Percentiles rank a stretch among this genome's conserved stretches.
Evolutionary conservation across 306 rosid species (phyloP).

Genomic region (Acmispon strigosus): DNA sequence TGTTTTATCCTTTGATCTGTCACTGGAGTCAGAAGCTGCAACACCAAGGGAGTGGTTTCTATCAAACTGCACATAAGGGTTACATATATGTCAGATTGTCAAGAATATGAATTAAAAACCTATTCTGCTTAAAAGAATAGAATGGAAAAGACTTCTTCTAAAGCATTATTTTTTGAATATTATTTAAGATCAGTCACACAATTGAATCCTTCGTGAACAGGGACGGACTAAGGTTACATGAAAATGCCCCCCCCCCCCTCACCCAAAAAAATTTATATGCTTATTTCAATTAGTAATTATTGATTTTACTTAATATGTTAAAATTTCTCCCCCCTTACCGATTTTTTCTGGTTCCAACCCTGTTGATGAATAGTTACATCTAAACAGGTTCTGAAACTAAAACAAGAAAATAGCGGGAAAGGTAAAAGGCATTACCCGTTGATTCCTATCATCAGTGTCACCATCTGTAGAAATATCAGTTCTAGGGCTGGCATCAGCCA

Average conservation of each 20-base stretch:
- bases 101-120: background rate
- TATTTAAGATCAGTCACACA: background rate
- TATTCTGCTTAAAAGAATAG: background rate
- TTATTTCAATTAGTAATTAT: no score
- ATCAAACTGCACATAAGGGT: slow-evolving; percentile 46
- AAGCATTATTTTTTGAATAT: background rate
- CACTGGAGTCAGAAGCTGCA: slow-evolving; percentile 73
- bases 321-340: no score
- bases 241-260: no score
- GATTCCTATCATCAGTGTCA: slow-evolving; percentile 86
- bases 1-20: slow-evolving; percentile 72
- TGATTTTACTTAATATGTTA: no score
- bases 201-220: background rate
- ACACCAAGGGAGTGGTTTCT: slow-evolving; percentile 40
- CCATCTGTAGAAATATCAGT: slow-evolving; percentile 91
- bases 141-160: background rate
- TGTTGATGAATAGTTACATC: background rate
- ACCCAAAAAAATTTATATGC: no score
- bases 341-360: no score
- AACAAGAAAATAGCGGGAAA: background rate
- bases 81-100: slow-evolving; percentile 18
- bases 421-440: slow-evolving; percentile 43
- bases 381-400: background rate
- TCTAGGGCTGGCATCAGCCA: slow-evolving; percentile 91
- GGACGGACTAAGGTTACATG: no score